Evolutionary conservation across 352 stramenopile species (phyloP), one percentile per base, ranked within the genome.

Genomic region (Pythium periplocum): DNA sequence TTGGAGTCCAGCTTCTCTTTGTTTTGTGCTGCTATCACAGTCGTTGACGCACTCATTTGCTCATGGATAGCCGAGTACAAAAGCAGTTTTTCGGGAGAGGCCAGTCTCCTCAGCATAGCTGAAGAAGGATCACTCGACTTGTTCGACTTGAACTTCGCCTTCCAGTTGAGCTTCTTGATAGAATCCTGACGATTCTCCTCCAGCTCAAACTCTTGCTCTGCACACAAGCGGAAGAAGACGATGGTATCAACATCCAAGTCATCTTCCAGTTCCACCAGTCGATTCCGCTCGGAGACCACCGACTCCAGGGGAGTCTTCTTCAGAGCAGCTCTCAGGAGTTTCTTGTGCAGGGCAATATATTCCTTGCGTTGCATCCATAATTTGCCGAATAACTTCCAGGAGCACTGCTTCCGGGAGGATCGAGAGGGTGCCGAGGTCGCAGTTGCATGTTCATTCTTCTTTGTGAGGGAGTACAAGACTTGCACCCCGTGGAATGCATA

Each of bases 331-430:
- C 66, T 68, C 0, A 92, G 57, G 40, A 87, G 64, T 36, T 79
- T 83, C 58, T 90, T 91, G 45, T 91, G 73, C 30, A 91, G 50
- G n/a, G 45, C 52, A 48, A 91, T 88, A 45, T 94, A 94, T 49
- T 87, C 67, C 43, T 87, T 85, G 17, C 83, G 69, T 39, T 64
- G 58, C 33, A 79, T 53, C 75, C 77, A 90, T 3, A 83, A 55
- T 34, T 64, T 59, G 4, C 57, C 71, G 50, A 92, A 89, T 6
- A 81, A 52, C 34, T 78, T 89, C 79, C 82, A 92, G 62, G 68
- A 68, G 47, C 61, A 80, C 17, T 17, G 64, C 9, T 45, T 55
- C 36, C 49, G 69, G 17, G 17, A 26, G 17, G 17, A 26, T 26
- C 17, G 17, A 26, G 17, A 26, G 2, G 2, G 48, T 31, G 53